Conservation (phyloP, 2,329 filamentous ascomycete genomes). For the Cryoendolithus antarcticus region DNA sequence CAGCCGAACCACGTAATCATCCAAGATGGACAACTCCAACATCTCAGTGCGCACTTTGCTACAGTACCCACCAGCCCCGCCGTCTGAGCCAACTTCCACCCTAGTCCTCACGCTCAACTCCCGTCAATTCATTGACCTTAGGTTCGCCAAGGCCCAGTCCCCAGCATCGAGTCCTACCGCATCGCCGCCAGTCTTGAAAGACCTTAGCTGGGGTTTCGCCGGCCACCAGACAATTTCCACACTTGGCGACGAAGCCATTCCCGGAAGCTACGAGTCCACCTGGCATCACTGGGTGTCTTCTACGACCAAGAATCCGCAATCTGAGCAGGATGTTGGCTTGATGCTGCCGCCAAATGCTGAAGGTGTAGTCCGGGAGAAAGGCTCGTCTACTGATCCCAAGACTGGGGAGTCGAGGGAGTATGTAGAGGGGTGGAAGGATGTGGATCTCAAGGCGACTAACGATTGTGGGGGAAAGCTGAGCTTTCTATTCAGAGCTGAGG, state of each 20-base stretch:
- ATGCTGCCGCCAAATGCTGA: slow-evolving; percentile 34
- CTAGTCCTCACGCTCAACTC: slow-evolving; percentile 50
- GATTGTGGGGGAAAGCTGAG: not conserved
- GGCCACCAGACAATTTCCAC: slow-evolving; percentile 35
- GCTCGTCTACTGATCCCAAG: slow-evolving; percentile 46
- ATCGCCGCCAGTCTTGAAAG: slow-evolving; percentile 17
- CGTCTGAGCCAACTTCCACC: slow-evolving; percentile 51
- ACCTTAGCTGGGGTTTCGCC: slow-evolving; percentile 55
- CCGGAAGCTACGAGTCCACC: slow-evolving; percentile 10
- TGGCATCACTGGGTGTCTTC: slow-evolving; percentile 53
- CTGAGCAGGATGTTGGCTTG: slow-evolving; percentile 42
- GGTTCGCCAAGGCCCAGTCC: slow-evolving; percentile 32
- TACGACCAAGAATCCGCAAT: slow-evolving; percentile 27
- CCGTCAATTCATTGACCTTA: slow-evolving; percentile 49
- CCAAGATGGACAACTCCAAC: not conserved
- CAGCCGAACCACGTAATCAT: too few relatives aligned
- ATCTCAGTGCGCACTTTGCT: slow-evolving; percentile 50
- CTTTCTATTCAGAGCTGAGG: slow-evolving; percentile 2
- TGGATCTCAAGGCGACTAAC: slow-evolving; percentile 16
- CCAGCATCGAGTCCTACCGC: slow-evolving; percentile 2
- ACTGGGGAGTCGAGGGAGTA: slow-evolving; percentile 43
- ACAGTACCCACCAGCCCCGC: slow-evolving; percentile 41
- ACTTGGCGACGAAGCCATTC: slow-evolving; percentile 12
- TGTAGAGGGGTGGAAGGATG: slow-evolving; percentile 31
- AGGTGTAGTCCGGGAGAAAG: slow-evolving; percentile 40